Evolutionary conservation across 352 stramenopile species (phyloP).

Genomic region (Phytophthora palmivora): DNA sequence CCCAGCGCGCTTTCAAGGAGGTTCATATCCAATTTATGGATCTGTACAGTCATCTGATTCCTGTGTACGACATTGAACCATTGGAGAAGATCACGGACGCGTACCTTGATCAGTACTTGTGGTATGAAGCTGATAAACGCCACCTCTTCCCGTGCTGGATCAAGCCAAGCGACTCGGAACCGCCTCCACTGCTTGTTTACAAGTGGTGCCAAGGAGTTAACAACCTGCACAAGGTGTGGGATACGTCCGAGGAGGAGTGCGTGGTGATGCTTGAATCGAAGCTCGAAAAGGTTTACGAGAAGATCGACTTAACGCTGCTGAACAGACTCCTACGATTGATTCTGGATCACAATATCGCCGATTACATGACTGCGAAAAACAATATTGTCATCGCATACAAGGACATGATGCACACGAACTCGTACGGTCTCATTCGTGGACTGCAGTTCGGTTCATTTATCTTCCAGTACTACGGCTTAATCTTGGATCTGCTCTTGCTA

Average conservation of each 20-base stretch:
- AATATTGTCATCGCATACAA: constrained; percentile 99
- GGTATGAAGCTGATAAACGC: constrained; percentile 99
- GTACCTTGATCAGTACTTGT: constrained; percentile 99
- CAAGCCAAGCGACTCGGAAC: constrained; percentile 99
- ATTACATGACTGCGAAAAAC: constrained; percentile 99
- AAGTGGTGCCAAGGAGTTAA: constrained; percentile 99
- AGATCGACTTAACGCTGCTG: constrained; percentile 99
- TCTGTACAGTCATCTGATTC: constrained; percentile 98
- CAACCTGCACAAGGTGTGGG: constrained; percentile 99
- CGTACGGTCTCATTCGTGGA: constrained; percentile 98
- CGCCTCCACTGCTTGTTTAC: constrained; percentile 98
- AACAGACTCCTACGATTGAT: constrained; percentile 99
- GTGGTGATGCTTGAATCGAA: constrained; percentile 99
- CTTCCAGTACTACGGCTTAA: constrained; percentile 99
- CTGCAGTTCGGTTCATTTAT: constrained; percentile 98
- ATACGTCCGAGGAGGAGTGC: constrained; percentile 98
- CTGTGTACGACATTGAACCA: constrained; percentile 99
- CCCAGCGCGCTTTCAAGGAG: constrained; percentile 99
- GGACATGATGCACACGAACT: constrained; percentile 99
- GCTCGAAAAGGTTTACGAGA: constrained; percentile 99
- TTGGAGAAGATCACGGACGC: constrained; percentile 99
- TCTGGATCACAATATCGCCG: constrained; percentile 99
- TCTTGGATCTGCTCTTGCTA: constrained; percentile 98
- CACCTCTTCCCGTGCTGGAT: constrained; percentile 99
- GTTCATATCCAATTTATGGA: constrained; percentile 99